These are phyloP conservation scores for Myriangium duriaei DNA, from an alignment of 2,329 filamentous ascomycete genomes.

Conservation along the genomic window DNA sequence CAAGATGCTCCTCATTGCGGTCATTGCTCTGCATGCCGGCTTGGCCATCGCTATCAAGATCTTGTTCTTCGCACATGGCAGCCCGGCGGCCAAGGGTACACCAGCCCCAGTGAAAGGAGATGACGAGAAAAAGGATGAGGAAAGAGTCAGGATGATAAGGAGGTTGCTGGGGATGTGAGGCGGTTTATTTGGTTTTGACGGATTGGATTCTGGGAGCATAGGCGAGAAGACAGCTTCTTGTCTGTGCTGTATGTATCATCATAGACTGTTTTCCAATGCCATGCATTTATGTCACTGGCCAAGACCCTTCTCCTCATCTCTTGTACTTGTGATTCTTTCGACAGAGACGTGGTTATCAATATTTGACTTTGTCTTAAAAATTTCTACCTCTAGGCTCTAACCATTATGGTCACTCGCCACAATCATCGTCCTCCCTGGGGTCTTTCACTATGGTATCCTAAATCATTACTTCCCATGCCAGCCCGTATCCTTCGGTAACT, in stretches of 20 bases:
- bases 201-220: neutral
- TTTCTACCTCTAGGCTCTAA: too few relatives aligned
- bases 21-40: slow-evolving; percentile 77
- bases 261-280: too few relatives aligned
- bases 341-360: too few relatives aligned
- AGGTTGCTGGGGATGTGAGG: slow-evolving; percentile 5
- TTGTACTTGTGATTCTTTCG: too few relatives aligned
- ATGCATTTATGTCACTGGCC: too few relatives aligned
- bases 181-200: neutral
- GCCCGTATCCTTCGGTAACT: too few relatives aligned
- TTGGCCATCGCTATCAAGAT: slow-evolving; percentile 91
- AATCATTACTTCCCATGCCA: neutral
- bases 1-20: slow-evolving; percentile 72
- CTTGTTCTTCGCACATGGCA: slow-evolving; percentile 67
- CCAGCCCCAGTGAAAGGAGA: slow-evolving; percentile 1
- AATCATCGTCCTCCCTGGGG: too few relatives aligned
- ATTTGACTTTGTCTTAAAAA: too few relatives aligned
- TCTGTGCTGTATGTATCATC: too few relatives aligned
- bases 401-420: too few relatives aligned
- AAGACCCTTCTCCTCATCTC: too few relatives aligned
- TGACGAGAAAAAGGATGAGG: neutral
- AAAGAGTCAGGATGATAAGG: slow-evolving; percentile 1
- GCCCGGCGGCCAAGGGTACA: slow-evolving; percentile 6
- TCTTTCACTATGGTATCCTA: slow-evolving; percentile 4
- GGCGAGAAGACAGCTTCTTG: too few relatives aligned